phyloP scores from a whole-genome alignment of 805 yeast genomes.

The Candida xyloterini region DNA sequence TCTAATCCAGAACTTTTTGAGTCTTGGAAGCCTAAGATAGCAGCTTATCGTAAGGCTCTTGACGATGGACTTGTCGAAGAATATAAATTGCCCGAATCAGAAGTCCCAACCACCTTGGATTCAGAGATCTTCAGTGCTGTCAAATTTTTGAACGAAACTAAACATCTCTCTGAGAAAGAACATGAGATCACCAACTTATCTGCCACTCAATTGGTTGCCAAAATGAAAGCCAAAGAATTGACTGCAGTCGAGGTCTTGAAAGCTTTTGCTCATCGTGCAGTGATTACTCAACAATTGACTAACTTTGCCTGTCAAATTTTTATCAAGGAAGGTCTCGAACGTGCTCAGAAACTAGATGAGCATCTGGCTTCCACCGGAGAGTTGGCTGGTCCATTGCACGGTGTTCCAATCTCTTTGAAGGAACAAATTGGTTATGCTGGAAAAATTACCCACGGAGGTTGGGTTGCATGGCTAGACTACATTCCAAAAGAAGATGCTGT shows the following conservation, averaged over 20 bases:
- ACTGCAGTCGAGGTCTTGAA: conserved; percentile 50
- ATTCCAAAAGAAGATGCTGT: conserved; percentile 45
- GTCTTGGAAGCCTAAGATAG: conserved; percentile 46
- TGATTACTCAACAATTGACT: conserved; percentile 61
- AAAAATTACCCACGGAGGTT: conserved; percentile 57
- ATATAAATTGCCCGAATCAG: conserved; percentile 31
- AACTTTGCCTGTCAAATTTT: conserved; percentile 52
- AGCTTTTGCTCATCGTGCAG: conserved; percentile 65
- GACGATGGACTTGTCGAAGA: conserved; percentile 26
- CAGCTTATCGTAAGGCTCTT: conserved; percentile 36
- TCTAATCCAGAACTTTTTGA: conserved; percentile 40
- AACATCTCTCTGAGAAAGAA: conserved; percentile 35
- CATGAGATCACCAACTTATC: conserved; percentile 42
- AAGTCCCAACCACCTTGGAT: conserved; percentile 36
- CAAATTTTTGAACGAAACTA: conserved; percentile 34
- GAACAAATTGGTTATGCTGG: conserved; percentile 59
- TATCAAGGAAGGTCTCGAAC: conserved; percentile 57
- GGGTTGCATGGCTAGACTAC: conserved; percentile 49
- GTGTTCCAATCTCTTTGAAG: conserved; percentile 64
- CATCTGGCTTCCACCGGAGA: conserved; percentile 45
- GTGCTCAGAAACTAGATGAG: conserved; percentile 58
- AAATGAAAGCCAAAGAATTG: conserved; percentile 46
- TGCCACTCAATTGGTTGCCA: conserved; percentile 40
- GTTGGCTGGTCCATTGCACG: conserved; percentile 65
- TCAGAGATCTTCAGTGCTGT: conserved; percentile 35